These are phyloP conservation scores for Ceratocystis cacaofunesta DNA, from an alignment of 2,329 filamentous ascomycete species.

Conservation along the genomic window DNA sequence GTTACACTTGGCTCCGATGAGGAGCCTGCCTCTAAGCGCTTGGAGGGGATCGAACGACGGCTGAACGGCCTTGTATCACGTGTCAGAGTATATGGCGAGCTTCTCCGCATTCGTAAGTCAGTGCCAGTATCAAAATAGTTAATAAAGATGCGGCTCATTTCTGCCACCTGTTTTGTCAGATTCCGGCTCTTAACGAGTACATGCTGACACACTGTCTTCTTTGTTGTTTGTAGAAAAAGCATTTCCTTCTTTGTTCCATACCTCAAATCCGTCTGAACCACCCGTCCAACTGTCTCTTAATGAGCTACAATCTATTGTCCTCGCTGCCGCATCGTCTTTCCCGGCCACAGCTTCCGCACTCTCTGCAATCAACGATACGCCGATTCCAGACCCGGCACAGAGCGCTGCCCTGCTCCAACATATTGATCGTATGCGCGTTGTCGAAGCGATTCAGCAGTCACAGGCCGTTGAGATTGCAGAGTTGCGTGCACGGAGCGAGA, in stretches of 20 bases:
- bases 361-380: constrained; percentile 40
- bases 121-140: no score
- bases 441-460: constrained; percentile 44
- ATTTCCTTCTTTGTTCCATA: constrained; percentile 40
- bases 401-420: constrained; percentile 43
- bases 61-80: constrained; percentile 36
- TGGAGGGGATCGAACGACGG: constrained; percentile 39
- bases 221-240: constrained; percentile 32
- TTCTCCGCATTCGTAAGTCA: constrained; percentile 44
- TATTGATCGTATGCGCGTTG: constrained; percentile 45
- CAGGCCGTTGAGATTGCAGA: constrained; percentile 49
- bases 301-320: constrained; percentile 39
- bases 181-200: neutral
- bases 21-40: constrained; percentile 29
- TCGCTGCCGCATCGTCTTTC: constrained; percentile 41
- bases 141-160: neutral
- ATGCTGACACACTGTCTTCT: neutral
- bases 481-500: constrained; percentile 48
- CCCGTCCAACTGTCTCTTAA: constrained; percentile 38
- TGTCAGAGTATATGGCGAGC: constrained; percentile 42
- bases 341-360: constrained; percentile 42
- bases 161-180: neutral
- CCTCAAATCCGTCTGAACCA: constrained; percentile 30
- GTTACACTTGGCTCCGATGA: constrained; percentile 21
- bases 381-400: constrained; percentile 39